Evolutionary conservation across 2,329 filamentous ascomycete species (phyloP), one percentile per base, ranked within the genome.

Genomic region (Apiospora saccharicola): DNA sequence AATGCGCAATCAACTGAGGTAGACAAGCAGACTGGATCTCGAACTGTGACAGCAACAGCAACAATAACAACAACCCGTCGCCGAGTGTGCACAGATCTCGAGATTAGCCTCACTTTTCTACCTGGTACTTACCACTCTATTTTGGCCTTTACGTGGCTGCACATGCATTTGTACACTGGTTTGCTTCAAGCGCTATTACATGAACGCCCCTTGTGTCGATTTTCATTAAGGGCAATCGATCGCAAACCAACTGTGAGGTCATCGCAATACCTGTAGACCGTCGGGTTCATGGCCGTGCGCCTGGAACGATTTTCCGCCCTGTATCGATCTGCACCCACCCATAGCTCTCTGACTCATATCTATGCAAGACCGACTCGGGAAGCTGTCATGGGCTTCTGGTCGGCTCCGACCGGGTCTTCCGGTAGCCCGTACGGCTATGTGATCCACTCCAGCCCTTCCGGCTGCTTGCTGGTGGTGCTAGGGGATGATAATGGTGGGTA

Each of bases 171-270:
- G 53, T 61, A 37, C 14, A 34, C 1, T 10, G 30, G 26, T 61
- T 61, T 61, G 53, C 53, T 61, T 37, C 53, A 61, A 37, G 53
- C 53, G 30, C 26, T 22, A 61, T 61, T 61, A 37, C 53, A 61
- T 61, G 30, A 61, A 61, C 53, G 19, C 53, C 53, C 51, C 30
- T 22, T 14, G 24, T 53, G 4, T 19, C 5, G 44, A 16, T 46
- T 46, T 19, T 14, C 19, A 19, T 46, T 16, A 16, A 14, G 6
- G 43, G 14, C 44, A 46, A 46, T 46, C 46, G n/a, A n/a, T 7
- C 19, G 10, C 8, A 2, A 34, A 16, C 7, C 4, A 57, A 26
- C 30, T 37, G 16, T 61, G 53, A 61, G 53, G 53, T 64, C 57
- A 64, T 41, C 34, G 57, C 57, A n/a, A 64, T 64, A 41, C 37